These are phyloP conservation scores for Pseudogymnoascus sp. DNA, from an alignment of 2,329 filamentous ascomycete species.

Conservation along the genomic window DNA sequence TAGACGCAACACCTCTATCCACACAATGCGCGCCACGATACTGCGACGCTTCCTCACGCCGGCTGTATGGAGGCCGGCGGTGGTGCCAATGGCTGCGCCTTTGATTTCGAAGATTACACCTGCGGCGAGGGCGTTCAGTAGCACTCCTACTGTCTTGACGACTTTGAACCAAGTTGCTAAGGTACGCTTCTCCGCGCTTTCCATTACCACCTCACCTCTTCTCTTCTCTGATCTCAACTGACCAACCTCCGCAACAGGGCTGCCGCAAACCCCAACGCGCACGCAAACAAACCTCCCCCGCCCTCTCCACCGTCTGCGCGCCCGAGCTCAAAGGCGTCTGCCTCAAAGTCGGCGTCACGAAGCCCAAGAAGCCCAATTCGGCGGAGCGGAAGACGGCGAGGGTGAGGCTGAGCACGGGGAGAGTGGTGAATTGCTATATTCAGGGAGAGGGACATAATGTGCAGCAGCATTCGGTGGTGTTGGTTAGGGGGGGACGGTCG, in stretches of 20 bases:
- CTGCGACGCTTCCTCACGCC: slow-evolving; percentile 24
- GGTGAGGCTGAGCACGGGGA: slow-evolving; percentile 80
- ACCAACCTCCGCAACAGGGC: slow-evolving; percentile 37
- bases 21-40: slow-evolving; percentile 14
- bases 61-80: slow-evolving; percentile 19
- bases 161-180: slow-evolving; percentile 30
- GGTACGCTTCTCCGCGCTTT: slow-evolving; percentile 16
- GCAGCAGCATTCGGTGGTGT: slow-evolving; percentile 95
- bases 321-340: slow-evolving; percentile 94
- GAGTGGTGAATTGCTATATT: slow-evolving; percentile 87
- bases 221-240: neutral
- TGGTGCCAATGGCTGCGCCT: slow-evolving; percentile 11
- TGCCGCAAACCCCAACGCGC: slow-evolving; percentile 73
- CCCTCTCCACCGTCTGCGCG: slow-evolving; percentile 60
- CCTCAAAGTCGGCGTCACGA: slow-evolving; percentile 84
- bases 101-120: slow-evolving; percentile 10
- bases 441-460: slow-evolving; percentile 98
- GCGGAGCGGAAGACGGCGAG: slow-evolving; percentile 93
- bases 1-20: neutral
- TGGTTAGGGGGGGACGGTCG: slow-evolving; percentile 85
- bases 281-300: slow-evolving; percentile 82
- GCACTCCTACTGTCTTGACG: slow-evolving; percentile 26
- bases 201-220: neutral
- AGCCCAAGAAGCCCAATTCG: slow-evolving; percentile 98
- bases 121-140: slow-evolving; percentile 25